phyloP scores from a whole-genome alignment of 2,329 filamentous ascomycete species.

The Mycosphaerella arachidis region DNA sequence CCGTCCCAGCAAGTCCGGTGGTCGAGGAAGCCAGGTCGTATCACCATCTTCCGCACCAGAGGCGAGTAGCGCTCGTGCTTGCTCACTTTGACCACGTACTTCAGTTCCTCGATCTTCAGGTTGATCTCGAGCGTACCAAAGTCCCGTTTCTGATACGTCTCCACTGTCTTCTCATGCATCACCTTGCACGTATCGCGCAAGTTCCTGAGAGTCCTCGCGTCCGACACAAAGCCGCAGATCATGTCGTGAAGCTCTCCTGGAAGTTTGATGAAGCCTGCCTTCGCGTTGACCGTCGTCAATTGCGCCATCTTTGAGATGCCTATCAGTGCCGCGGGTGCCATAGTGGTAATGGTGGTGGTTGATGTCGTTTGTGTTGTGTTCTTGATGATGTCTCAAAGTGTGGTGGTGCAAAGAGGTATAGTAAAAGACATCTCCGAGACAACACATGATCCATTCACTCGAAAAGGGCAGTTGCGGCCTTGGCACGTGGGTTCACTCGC shows the following conservation, averaged over 20 bases:
- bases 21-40: neutral
- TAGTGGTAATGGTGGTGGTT: neutral
- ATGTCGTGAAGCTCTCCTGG: conserved; percentile 3
- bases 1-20: neutral
- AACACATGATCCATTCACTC: neutral
- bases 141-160: neutral
- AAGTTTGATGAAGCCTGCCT: neutral
- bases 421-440: neutral
- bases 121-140: conserved; percentile 4
- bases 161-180: neutral
- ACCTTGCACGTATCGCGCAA: neutral
- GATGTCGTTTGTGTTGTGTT: neutral
- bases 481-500: neutral
- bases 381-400: neutral
- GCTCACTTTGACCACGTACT: conserved; percentile 1
- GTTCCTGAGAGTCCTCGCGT: neutral
- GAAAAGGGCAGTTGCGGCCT: neutral
- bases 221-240: neutral
- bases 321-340: neutral
- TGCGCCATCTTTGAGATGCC: too few species aligned
- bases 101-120: neutral
- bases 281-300: neutral
- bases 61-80: neutral
- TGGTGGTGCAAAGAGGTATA: too few species aligned
- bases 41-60: conserved; percentile 2